These are phyloP conservation scores for Iberis amara DNA, from an alignment of 441 rosid genomes.

Conservation along the genomic window DNA sequence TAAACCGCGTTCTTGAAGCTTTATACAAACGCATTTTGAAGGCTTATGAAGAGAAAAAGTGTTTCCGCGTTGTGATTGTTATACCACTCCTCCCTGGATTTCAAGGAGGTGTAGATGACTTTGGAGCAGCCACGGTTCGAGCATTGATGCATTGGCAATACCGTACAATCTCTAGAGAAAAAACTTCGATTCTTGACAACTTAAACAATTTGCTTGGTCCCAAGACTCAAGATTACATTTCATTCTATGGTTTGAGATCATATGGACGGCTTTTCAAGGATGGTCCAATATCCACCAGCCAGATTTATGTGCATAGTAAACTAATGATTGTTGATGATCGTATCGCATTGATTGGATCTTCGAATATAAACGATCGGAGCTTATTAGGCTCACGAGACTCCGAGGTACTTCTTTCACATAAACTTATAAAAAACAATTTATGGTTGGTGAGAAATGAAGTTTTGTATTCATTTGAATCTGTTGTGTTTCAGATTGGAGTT, in stretches of 20 bases:
- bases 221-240: conserved; percentile 51
- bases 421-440: too few species aligned
- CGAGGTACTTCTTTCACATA: conserved; percentile 60
- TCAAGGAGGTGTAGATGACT: conserved; percentile 76
- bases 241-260: conserved; percentile 58
- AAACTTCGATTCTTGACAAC: conserved; percentile 54
- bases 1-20: conserved; percentile 60
- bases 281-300: conserved; percentile 57
- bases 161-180: conserved; percentile 54
- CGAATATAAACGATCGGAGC: conserved; percentile 68
- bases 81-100: conserved; percentile 74
- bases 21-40: conserved; percentile 46
- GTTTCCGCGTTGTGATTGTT: conserved; percentile 54
- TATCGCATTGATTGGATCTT: conserved; percentile 53
- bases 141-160: conserved; percentile 79
- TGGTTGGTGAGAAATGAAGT: background rate
- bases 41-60: conserved; percentile 53
- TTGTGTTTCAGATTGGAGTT: conserved; percentile 49
- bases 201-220: conserved; percentile 45
- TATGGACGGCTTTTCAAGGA: conserved; percentile 44
- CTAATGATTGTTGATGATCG: conserved; percentile 64
- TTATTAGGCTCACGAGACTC: conserved; percentile 74
- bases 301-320: conserved; percentile 73
- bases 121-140: conserved; percentile 75
- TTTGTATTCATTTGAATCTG: background rate